Percentiles rank a stretch among this genome's conserved stretches.
These are phyloP conservation scores for Colletotrichum incanum DNA, from an alignment of 2,329 filamentous ascomycete species.

Conservation along the genomic window DNA sequence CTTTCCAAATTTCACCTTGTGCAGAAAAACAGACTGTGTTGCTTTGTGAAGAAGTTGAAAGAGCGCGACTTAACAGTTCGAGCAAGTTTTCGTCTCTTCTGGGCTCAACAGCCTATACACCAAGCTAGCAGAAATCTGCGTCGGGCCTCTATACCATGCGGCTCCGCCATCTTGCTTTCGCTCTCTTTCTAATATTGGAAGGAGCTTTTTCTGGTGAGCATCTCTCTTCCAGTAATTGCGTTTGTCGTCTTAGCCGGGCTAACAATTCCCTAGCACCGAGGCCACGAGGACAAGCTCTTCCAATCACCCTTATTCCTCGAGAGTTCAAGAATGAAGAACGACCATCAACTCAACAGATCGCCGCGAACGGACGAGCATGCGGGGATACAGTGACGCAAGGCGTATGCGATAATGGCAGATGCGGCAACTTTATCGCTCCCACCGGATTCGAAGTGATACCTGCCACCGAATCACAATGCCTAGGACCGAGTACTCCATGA, in stretches of 20 bases:
- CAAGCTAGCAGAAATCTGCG: no score
- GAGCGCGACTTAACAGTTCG: background rate
- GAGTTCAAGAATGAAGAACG: background rate
- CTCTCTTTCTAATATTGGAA: background rate
- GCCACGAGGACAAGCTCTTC: slow-evolving; percentile 25
- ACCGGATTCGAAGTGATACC: slow-evolving; percentile 23
- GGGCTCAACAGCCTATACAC: no score
- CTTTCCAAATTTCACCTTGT: background rate
- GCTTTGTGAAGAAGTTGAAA: background rate
- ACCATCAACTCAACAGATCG: background rate
- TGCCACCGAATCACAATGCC: slow-evolving; percentile 24
- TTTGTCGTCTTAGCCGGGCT: background rate
- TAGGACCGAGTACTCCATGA: background rate
- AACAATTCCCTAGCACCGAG: background rate
- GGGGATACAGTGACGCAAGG: background rate
- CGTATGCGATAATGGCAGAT: slow-evolving; percentile 36
- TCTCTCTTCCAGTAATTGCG: no score
- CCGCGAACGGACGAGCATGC: slow-evolving; percentile 27
- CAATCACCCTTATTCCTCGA: slow-evolving; percentile 8
- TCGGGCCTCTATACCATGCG: background rate
- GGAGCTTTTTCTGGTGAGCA: background rate
- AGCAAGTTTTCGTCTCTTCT: background rate
- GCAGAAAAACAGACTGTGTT: rapidly evolving
- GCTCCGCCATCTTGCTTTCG: background rate
- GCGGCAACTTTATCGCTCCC: slow-evolving; percentile 34